Evolutionary conservation across 305 asterid genomes (phyloP), one percentile per base, ranked within the genome.

Genomic region (Caryopteris hybrid): DNA sequence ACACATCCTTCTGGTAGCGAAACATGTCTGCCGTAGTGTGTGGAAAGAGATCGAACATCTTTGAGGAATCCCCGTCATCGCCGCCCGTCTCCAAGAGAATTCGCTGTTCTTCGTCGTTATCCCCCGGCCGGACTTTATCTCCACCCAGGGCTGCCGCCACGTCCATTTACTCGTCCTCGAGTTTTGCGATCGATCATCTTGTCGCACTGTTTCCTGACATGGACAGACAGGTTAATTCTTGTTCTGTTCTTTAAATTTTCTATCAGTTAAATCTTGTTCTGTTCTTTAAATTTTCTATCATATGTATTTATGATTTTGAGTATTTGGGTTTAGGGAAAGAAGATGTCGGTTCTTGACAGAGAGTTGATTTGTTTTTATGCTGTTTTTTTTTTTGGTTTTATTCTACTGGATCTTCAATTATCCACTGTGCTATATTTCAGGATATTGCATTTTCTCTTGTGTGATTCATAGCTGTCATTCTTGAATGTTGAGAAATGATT

Each of bases 1-100:
- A 29, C 23, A 63, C 60, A 62, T 57, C 54, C 60, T 65, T 39
- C 70, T 76, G 74, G 77, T 51, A 66, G 73, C 90, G 80, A 87
- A 91, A 84, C 92, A 94, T 89, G 99, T 94, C 98, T 94, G 99
- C 99, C 78, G 83, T 89, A 78, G 83, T 94, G 91, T 89, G 96
- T 82, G 98, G 98, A 58, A 94, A 94, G 96, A 94, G 99, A 87
- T 86, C 98, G 76, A 91, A 81, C 82, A 79, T 91, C 75, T 94
- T 94, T 79, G 96, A 89, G 85, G 98, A 91, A n/a, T 81, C 94
- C 61, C 81, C 96, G 54, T 85, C 98, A 64, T 85, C 99, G 47
- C 90, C 96, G 71, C 95, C 95, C 51, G 83, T 78, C 9, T 78
- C 92, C 38, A 94, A 94, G 78, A 86, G 98, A 67, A 86, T 83